A percentile compares a stretch with the other conserved stretches of the same genome.
These are phyloP conservation scores for Lipomyces orientalis DNA, from an alignment of 805 yeast species.

Conservation along the genomic window DNA sequence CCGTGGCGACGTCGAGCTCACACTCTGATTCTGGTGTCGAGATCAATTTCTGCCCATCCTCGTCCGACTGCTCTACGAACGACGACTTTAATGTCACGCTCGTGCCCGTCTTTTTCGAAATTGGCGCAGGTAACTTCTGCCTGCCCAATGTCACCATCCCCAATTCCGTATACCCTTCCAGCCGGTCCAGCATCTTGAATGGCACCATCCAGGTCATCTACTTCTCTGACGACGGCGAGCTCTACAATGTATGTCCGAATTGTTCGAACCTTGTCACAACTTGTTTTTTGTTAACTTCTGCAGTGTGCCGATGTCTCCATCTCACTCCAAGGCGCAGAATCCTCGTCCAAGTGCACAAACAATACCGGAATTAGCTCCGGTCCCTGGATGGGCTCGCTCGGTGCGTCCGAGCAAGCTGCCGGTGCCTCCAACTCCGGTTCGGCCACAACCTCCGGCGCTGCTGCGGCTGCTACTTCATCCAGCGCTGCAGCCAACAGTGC, in stretches of 20 bases:
- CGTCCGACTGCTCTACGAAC: slow-evolving; percentile 32
- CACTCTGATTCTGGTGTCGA: slow-evolving; percentile 38
- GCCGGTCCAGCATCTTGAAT: slow-evolving; percentile 33
- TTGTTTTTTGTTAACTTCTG: too few relatives aligned
- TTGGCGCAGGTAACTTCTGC: slow-evolving; percentile 42
- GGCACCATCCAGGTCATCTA: slow-evolving; percentile 42
- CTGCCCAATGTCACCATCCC: slow-evolving; percentile 38
- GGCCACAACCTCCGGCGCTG: slow-evolving; percentile 5
- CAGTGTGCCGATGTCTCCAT: slow-evolving; percentile 41
- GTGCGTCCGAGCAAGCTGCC: slow-evolving; percentile 34
- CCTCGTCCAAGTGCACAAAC: slow-evolving; percentile 37
- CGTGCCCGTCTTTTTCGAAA: slow-evolving; percentile 32
- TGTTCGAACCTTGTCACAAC: neutral
- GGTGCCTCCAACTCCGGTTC: slow-evolving; percentile 26
- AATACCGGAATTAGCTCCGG: slow-evolving; percentile 39
- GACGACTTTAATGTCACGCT: slow-evolving; percentile 38
- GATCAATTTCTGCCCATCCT: slow-evolving; percentile 37
- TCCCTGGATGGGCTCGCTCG: slow-evolving; percentile 31
- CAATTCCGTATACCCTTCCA: slow-evolving; percentile 14
- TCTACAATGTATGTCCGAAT: slow-evolving; percentile 37
- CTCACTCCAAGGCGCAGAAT: slow-evolving; percentile 30
- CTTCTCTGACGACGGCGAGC: slow-evolving; percentile 41
- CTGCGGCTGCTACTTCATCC: too few relatives aligned
- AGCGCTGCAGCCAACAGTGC: too few relatives aligned
- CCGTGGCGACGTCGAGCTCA: slow-evolving; percentile 36